Evolutionary conservation across 306 rosid genomes (phyloP).

Genomic region (Acacia crassicarpa): DNA sequence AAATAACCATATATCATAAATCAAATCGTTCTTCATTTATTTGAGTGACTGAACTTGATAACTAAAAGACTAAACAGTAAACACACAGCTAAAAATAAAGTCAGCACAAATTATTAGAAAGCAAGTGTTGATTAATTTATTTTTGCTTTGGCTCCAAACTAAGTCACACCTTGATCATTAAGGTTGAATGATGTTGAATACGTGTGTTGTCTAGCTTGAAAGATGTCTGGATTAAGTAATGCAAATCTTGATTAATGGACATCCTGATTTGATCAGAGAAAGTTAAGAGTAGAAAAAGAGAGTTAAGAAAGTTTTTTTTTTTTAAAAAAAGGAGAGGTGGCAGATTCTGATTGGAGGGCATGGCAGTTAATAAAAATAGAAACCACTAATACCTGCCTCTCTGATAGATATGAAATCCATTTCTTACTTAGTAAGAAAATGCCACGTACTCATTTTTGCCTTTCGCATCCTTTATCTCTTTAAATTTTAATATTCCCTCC

Average conservation of each 20-base stretch:
- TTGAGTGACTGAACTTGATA: not conserved
- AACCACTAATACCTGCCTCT: slow-evolving; percentile 17
- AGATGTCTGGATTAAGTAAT: not conserved
- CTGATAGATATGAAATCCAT: slow-evolving; percentile 10
- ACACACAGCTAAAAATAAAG: not conserved
- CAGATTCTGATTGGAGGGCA: slow-evolving; percentile 23
- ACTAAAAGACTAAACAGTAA: not conserved
- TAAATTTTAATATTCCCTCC: slow-evolving; percentile 8
- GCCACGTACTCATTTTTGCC: slow-evolving; percentile 28
- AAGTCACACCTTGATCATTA: not conserved
- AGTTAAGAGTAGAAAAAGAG: not conserved
- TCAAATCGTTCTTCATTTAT: not conserved
- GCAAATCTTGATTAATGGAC: not conserved
- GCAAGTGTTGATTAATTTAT: not conserved
- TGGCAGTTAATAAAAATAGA: slow-evolving; percentile 24
- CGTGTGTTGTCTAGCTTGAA: not conserved
- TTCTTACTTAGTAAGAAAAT: slow-evolving; percentile 58
- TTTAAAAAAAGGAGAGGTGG: slow-evolving; percentile 10
- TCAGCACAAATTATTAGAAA: not conserved
- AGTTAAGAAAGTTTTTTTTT: too few relatives aligned
- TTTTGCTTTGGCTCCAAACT: not conserved
- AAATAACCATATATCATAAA: not conserved
- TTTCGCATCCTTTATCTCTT: slow-evolving; percentile 18
- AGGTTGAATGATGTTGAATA: not conserved
- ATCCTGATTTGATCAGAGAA: not conserved